phyloP scores from a whole-genome alignment of 106 monocot species.

The Posidonia australis region DNA sequence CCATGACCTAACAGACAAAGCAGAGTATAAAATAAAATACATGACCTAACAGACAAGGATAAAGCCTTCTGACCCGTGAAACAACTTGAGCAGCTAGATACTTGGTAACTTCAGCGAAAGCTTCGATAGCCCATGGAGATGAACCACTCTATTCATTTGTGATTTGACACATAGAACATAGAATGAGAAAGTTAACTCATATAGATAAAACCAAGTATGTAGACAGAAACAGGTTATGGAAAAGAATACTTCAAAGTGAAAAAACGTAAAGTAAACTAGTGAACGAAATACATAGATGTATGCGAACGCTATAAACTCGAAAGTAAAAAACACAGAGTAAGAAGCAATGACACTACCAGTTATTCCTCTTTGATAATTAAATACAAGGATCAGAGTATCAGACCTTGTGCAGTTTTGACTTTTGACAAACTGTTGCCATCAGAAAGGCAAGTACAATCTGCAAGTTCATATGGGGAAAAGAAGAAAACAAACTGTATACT shows the following conservation, averaged over 20 bases:
- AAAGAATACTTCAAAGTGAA: not conserved
- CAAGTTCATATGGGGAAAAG: conserved; percentile 53
- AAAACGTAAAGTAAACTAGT: not conserved
- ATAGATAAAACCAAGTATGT: too few relatives aligned
- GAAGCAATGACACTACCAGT: not conserved
- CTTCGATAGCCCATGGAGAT: conserved; percentile 65
- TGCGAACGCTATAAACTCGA: conserved; percentile 21
- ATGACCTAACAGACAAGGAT: too few relatives aligned
- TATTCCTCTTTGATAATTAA: not conserved
- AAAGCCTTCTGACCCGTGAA: conserved; percentile 52
- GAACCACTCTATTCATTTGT: conserved; percentile 32
- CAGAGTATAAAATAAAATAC: too few relatives aligned
- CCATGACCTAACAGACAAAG: too few relatives aligned
- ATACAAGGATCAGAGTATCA: too few relatives aligned
- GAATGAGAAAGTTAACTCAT: not conserved
- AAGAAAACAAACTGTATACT: conserved; percentile 65
- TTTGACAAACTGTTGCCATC: conserved; percentile 32
- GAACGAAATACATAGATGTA: conserved; percentile 25
- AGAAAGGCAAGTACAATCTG: conserved; percentile 68
- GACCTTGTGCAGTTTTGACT: conserved; percentile 60
- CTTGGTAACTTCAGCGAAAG: conserved; percentile 67
- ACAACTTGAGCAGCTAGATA: conserved; percentile 77
- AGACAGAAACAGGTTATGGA: not conserved
- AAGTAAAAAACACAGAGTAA: not conserved
- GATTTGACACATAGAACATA: not conserved